A percentile compares a stretch with the other conserved stretches of the same genome.
Conservation (phyloP, 768 basidiomycete species). For the Mycena maculata region DNA sequence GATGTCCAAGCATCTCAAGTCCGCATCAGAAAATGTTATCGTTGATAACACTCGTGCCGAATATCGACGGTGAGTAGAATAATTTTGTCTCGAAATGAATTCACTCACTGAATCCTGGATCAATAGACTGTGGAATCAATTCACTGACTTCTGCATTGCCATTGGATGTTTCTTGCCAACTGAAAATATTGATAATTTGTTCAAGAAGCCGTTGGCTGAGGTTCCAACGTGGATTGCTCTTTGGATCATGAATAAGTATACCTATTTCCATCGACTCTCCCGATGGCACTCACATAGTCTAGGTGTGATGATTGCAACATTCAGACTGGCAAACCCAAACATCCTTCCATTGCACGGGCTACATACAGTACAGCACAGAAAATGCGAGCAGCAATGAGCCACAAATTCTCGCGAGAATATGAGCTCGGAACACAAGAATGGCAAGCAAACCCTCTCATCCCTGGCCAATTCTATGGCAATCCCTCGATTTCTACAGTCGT, state of each 20-base stretch:
- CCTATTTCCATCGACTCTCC: neutral
- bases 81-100: neutral
- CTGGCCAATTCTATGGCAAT: neutral
- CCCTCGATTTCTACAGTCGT: neutral
- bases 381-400: neutral
- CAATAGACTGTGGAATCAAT: neutral
- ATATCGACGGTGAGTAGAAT: neutral
- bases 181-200: neutral
- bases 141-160: neutral
- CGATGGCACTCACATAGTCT: neutral
- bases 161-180: neutral
- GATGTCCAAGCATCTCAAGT: neutral
- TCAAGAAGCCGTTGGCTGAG: neutral
- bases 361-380: neutral
- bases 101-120: neutral
- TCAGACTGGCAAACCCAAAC: neutral
- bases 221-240: constrained; percentile 3
- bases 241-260: constrained; percentile 1
- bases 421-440: constrained; percentile 2
- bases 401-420: constrained; percentile 1
- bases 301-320: neutral
- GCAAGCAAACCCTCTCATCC: neutral
- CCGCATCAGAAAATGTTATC: constrained; percentile 1
- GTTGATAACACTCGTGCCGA: constrained; percentile 1
- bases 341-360: neutral